Conservation (phyloP, 352 stramenopile genomes). For the Plasmopara halstedii region DNA sequence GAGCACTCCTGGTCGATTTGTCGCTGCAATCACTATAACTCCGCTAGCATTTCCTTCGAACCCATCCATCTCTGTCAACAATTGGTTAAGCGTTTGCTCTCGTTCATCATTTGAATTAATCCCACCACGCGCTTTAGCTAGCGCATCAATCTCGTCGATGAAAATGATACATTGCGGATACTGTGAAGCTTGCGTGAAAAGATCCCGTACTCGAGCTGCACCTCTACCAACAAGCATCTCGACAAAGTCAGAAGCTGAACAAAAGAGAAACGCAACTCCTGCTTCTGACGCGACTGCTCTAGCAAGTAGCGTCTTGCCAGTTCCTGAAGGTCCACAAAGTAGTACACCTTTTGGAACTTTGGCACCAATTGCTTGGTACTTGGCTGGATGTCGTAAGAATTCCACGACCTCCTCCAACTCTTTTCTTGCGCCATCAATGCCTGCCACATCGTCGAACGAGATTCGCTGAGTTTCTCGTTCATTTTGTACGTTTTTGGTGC, state of each 20-base stretch:
- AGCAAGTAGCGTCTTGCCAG: constrained; percentile 93
- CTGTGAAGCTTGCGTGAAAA: constrained; percentile 93
- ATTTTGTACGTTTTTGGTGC: constrained; percentile 38
- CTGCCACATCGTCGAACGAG: constrained; percentile 90
- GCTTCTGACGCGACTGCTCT: constrained; percentile 89
- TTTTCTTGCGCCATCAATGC: constrained; percentile 90
- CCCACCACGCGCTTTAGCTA: constrained; percentile 81
- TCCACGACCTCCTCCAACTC: constrained; percentile 93
- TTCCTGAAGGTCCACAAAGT: constrained; percentile 90
- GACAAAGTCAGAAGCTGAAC: constrained; percentile 95
- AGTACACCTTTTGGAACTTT: constrained; percentile 91
- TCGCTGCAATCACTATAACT: constrained; percentile 96
- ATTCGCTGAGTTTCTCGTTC: constrained; percentile 37
- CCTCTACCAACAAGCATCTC: constrained; percentile 95
- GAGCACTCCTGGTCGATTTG: constrained; percentile 94
- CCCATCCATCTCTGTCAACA: constrained; percentile 86
- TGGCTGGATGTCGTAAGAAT: constrained; percentile 88
- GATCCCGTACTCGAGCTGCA: constrained; percentile 88
- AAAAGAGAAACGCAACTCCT: constrained; percentile 92
- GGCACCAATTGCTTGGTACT: constrained; percentile 90
- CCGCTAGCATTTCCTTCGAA: constrained; percentile 86
- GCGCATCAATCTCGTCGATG: constrained; percentile 96
- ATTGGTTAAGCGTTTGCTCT: constrained; percentile 94
- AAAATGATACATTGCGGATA: constrained; percentile 96
- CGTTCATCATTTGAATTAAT: constrained; percentile 92